phyloP scores from a whole-genome alignment of 169 alveolate species.

The Besnoitia besnoiti region DNA sequence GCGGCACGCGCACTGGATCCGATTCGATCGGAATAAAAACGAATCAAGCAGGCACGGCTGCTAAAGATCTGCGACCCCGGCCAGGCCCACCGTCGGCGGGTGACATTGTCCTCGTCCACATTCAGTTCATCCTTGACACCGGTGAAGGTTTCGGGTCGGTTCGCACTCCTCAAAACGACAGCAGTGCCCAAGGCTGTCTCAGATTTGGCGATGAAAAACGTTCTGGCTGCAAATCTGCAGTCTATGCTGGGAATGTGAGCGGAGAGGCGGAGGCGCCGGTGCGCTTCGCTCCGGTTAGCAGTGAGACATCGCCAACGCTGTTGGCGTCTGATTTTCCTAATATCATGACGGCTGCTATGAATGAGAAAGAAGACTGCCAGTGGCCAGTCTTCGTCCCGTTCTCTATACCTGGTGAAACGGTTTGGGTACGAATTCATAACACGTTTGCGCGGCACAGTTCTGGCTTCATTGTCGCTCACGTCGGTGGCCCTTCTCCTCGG shows the following conservation, averaged over 20 bases:
- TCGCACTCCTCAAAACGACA: neutral
- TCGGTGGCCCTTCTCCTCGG: neutral
- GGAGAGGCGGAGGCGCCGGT: neutral
- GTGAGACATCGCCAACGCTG: neutral
- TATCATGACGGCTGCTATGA: neutral
- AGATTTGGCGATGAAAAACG: neutral
- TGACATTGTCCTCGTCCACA: neutral
- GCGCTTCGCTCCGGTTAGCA: neutral
- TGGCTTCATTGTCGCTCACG: slow-evolving; percentile 13
- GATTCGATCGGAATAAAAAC: neutral
- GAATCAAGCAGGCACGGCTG: neutral
- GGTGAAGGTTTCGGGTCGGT: neutral
- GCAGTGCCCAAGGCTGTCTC: neutral
- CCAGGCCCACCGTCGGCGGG: neutral
- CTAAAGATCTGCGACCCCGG: neutral
- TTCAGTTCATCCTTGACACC: slow-evolving; percentile 11
- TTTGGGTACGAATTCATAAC: slow-evolving; percentile 3
- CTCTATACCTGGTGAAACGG: neutral
- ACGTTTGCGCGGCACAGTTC: neutral
- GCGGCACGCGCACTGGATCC: neutral
- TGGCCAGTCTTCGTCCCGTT: slow-evolving; percentile 25
- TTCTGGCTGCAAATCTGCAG: neutral
- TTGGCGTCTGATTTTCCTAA: neutral
- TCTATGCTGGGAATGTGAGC: neutral
- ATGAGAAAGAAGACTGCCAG: neutral